Conservation (phyloP, 768 basidiomycete species). For the Coprinellus aureogranulatus region DNA sequence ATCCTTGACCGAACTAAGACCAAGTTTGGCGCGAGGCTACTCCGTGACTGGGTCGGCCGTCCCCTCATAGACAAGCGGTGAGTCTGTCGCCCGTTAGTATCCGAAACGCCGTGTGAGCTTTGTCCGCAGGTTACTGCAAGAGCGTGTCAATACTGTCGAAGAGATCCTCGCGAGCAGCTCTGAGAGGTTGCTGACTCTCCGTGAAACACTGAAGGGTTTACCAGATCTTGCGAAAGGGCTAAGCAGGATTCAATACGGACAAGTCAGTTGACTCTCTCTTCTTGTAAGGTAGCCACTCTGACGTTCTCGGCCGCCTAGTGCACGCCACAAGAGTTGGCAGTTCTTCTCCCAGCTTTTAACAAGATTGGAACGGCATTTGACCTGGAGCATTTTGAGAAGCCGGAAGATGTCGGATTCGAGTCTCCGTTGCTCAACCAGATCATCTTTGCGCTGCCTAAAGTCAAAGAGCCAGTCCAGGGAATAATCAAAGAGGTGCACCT, state of each 20-base stretch:
- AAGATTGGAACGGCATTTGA: constrained; percentile 67
- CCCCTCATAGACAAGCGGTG: constrained; percentile 76
- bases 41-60: constrained; percentile 83
- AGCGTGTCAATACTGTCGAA: constrained; percentile 79
- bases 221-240: constrained; percentile 88
- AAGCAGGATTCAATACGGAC: constrained; percentile 86
- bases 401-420: constrained; percentile 53
- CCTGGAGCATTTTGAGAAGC: constrained; percentile 30
- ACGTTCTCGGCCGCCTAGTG: constrained; percentile 45
- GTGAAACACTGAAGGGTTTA: constrained; percentile 65
- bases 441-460: constrained; percentile 61
- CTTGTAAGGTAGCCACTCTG: not conserved
- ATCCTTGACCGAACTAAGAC: constrained; percentile 86
- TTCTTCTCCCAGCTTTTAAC: constrained; percentile 72
- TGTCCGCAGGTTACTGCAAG: constrained; percentile 58
- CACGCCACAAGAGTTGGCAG: constrained; percentile 76
- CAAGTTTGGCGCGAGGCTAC: constrained; percentile 79
- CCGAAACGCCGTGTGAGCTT: constrained; percentile 1
- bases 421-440: constrained; percentile 71
- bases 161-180: constrained; percentile 70
- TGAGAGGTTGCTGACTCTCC: constrained; percentile 62
- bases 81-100: constrained; percentile 15
- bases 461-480: constrained; percentile 52
- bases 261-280: constrained; percentile 49
- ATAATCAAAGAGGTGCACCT: constrained; percentile 58